phyloP scores from a whole-genome alignment of 495 filamentous ascomycete genomes.

The Aspergillus taichungensis region DNA sequence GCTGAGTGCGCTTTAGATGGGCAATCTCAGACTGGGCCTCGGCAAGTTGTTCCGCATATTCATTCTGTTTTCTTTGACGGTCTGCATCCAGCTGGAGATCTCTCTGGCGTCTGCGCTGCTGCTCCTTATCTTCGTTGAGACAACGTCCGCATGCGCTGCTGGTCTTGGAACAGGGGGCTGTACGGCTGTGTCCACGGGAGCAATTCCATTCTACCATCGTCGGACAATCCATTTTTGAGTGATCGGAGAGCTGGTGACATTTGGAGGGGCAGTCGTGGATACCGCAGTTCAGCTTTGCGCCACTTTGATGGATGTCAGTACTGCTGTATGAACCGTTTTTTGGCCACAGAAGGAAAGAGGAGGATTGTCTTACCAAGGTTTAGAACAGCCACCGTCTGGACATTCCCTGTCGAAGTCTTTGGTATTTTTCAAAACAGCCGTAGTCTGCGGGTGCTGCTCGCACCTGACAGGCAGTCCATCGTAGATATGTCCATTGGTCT shows the following conservation, averaged over 20 bases:
- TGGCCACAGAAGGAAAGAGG: neutral
- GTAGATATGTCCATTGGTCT: slow-evolving; percentile 45
- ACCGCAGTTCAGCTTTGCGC: slow-evolving; percentile 49
- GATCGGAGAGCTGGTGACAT: slow-evolving; percentile 60
- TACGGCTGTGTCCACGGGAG: slow-evolving; percentile 39
- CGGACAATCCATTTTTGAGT: slow-evolving; percentile 53
- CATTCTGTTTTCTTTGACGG: slow-evolving; percentile 38
- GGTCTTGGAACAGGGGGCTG: slow-evolving; percentile 26
- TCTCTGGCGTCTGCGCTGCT: slow-evolving; percentile 33
- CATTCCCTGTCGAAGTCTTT: slow-evolving; percentile 52
- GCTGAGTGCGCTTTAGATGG: slow-evolving; percentile 36
- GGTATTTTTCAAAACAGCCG: slow-evolving; percentile 30
- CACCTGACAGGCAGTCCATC: slow-evolving; percentile 65
- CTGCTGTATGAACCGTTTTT: neutral
- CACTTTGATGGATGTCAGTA: slow-evolving; percentile 27
- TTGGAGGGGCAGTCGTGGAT: slow-evolving; percentile 50
- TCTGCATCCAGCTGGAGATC: slow-evolving; percentile 48
- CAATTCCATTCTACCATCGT: slow-evolving; percentile 41
- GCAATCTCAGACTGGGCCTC: slow-evolving; percentile 52
- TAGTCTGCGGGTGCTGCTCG: slow-evolving; percentile 51
- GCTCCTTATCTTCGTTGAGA: slow-evolving; percentile 36
- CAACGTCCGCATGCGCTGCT: slow-evolving; percentile 19
- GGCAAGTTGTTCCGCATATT: slow-evolving; percentile 42
- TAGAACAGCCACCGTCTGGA: slow-evolving; percentile 66
- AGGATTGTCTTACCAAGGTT: slow-evolving; percentile 49